A percentile compares a stretch with the other conserved stretches of the same genome.
phyloP scores from a whole-genome alignment of 2,329 filamentous ascomycete genomes.

The Escovopsis sp. region DNA sequence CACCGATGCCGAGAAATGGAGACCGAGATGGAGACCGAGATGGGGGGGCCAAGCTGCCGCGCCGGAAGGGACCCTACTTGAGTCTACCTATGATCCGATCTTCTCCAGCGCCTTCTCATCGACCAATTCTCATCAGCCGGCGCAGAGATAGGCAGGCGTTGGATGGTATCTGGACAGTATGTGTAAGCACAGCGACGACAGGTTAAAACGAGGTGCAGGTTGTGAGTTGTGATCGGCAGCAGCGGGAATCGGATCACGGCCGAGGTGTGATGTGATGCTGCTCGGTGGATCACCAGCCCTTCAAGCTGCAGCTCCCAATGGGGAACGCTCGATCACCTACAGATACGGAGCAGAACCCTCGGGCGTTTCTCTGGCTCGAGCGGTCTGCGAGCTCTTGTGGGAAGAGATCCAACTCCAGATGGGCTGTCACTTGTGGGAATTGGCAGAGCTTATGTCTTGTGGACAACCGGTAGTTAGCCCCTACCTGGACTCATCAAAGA shows the following conservation, averaged over 20 bases:
- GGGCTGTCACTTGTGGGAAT: too few relatives aligned
- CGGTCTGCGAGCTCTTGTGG: neutral
- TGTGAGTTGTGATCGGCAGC: neutral
- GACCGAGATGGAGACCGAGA: too few relatives aligned
- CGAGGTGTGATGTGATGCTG: neutral
- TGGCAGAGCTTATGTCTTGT: too few relatives aligned
- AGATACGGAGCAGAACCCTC: neutral
- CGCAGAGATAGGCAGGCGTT: neutral
- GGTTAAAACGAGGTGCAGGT: neutral
- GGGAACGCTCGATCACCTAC: neutral
- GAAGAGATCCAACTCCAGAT: too few relatives aligned
- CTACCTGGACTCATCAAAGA: too few relatives aligned
- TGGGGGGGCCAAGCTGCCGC: too few relatives aligned
- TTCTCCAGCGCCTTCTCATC: too few relatives aligned
- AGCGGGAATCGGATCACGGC: neutral
- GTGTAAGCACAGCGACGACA: too few relatives aligned
- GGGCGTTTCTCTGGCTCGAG: constrained; percentile 5
- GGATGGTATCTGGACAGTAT: neutral
- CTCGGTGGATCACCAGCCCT: neutral
- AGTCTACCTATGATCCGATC: too few relatives aligned
- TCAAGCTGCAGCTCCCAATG: neutral
- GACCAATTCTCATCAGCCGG: neutral
- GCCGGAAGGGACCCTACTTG: too few relatives aligned
- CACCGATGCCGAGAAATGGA: constrained; percentile 14
- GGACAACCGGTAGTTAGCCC: too few relatives aligned